Conservation (phyloP, 441 rosid species). For the Eutrema salsugineum region DNA sequence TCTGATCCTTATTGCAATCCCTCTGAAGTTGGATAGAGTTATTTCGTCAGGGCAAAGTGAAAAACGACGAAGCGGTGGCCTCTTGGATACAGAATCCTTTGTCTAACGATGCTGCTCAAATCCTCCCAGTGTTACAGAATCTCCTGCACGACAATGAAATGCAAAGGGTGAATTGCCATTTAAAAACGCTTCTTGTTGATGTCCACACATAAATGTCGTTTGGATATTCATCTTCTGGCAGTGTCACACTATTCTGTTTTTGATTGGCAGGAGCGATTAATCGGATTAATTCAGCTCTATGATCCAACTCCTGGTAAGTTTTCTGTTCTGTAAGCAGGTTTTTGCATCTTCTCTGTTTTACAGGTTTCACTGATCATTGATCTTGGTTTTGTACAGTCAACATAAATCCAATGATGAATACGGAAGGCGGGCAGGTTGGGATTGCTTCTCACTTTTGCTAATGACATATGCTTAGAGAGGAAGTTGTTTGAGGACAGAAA, state of each 20-base stretch:
- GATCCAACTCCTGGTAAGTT: neutral
- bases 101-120: neutral
- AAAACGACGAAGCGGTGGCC: neutral
- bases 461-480: neutral
- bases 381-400: neutral
- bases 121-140: neutral
- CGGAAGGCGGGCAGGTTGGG: neutral
- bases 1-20: neutral
- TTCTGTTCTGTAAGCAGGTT: neutral
- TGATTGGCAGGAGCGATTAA: neutral
- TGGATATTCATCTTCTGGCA: neutral
- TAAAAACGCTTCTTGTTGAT: neutral
- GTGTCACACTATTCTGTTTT: neutral
- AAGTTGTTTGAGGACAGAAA: slow-evolving; percentile 5
- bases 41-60: neutral
- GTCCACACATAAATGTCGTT: neutral
- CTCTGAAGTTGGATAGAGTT: neutral
- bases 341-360: neutral
- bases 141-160: neutral
- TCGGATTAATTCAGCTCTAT: neutral
- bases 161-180: neutral
- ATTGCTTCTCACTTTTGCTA: slow-evolving; percentile 3
- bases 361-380: neutral
- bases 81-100: neutral
- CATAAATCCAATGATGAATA: neutral